Base-by-base conservation (phyloP, 106 monocot genomes). In the Apostasia shenzhenica region DNA sequence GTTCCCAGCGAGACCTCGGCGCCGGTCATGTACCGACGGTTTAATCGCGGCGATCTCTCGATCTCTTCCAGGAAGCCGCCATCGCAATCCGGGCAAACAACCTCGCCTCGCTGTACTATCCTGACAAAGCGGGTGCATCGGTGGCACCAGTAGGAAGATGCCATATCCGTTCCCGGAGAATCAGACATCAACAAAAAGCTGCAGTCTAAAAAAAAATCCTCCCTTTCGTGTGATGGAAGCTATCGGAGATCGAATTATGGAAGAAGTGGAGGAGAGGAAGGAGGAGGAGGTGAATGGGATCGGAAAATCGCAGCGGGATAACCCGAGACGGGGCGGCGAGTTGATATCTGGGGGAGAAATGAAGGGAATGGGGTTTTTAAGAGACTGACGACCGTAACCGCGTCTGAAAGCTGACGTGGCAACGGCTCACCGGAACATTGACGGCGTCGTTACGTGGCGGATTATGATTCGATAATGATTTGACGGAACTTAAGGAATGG, bases 11-110 rank as follows among this genome's bases (percentile, higher is more conserved):
- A 76, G 68, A 47, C 67, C 55, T 52, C 72, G 4, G 45, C 54
- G 41, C 39, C 66, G 13, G 54, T 41, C 13, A 55, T 66, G 44
- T 59, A 56, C 42, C 44, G 68, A 14, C 55, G 44, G 39, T 72
- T 12, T 55, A 73, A 3, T 43, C 67, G 56, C 1, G 74, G 76
- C 9, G 77, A 72, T 51, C 67, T 43, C 41, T 55, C 70, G 48
- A 80, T 38, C 76, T 80, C 72, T 70, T 83, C 81, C 56, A 84
- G 43, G 76, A 88, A 88, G 0, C 88, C 88, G 42, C 83, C 81
- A 61, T 42, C 54, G 81, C 88, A 88, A 51, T 77, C 74, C 13
- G 88, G 81, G 78, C 84, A 88, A 40, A 52, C 71, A 67, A 82
- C 42, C 53, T 70, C 45, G 41, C 59, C 78, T 2, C 47, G 13